Conservation (phyloP, 371 early-diverging fungal species). For the Polyrhizophydium stewartii region DNA sequence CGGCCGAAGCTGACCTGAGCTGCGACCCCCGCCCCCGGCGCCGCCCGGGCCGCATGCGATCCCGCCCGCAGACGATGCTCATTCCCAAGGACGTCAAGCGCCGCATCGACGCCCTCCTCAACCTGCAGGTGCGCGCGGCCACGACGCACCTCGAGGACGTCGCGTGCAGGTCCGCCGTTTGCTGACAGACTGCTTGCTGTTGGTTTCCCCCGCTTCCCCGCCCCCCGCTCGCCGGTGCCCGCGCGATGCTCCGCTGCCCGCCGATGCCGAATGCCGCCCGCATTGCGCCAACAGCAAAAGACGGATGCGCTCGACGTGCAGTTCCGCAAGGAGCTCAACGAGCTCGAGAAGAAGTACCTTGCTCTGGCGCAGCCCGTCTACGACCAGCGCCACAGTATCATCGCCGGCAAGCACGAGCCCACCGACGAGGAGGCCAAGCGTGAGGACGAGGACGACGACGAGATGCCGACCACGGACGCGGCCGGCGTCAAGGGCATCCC, state of each 20-base stretch:
- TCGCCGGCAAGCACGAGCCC: constrained; percentile 78
- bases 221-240: neutral
- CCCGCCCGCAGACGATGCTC: too few species aligned
- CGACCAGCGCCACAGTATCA: constrained; percentile 67
- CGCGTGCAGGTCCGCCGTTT: neutral
- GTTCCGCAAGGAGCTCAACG: constrained; percentile 85
- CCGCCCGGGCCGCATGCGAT: too few species aligned
- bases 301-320: constrained; percentile 72
- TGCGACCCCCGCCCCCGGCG: too few species aligned
- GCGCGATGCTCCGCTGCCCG: neutral
- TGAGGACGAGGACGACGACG: constrained; percentile 28
- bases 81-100: too few species aligned
- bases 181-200: neutral
- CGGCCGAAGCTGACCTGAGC: too few species aligned
- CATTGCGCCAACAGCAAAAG: constrained; percentile 40
- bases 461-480: neutral
- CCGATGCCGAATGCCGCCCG: neutral
- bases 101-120: constrained; percentile 78
- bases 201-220: neutral
- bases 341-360: constrained; percentile 90
- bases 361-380: constrained; percentile 78
- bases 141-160: too few species aligned
- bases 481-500: constrained; percentile 45
- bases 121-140: constrained; percentile 64
- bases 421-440: constrained; percentile 74